These are phyloP conservation scores for Stromatinia cepivora DNA, from an alignment of 2,329 filamentous ascomycete species.

Conservation along the genomic window DNA sequence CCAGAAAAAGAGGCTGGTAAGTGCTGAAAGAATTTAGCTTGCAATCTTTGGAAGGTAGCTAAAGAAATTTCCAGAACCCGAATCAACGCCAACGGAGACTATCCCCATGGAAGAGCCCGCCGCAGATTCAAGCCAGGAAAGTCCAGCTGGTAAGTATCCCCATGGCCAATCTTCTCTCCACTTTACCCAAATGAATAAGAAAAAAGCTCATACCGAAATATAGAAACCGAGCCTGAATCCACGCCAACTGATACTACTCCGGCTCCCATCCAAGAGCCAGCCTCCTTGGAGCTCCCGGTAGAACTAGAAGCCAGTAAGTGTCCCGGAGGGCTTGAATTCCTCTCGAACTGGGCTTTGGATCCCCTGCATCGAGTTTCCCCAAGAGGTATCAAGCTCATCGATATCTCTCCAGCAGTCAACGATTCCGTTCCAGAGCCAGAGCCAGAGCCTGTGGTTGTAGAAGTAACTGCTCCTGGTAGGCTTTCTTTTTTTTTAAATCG, in stretches of 20 bases:
- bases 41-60: neutral
- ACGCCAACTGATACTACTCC: neutral
- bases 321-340: slow-evolving; percentile 7
- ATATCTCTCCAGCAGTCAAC: neutral
- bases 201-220: neutral
- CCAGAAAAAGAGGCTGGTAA: neutral
- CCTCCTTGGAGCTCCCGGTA: neutral
- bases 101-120: neutral
- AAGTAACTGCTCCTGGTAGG: neutral
- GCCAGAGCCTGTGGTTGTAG: neutral
- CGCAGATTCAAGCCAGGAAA: neutral
- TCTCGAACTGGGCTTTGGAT: neutral
- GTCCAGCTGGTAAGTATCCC: neutral
- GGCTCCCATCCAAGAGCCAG: neutral
- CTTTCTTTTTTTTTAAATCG: neutral
- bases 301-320: slow-evolving; percentile 9
- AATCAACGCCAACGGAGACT: neutral
- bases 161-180: neutral
- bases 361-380: neutral
- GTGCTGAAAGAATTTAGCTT: neutral
- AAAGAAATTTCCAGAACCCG: neutral
- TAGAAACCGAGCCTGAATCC: neutral
- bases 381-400: neutral
- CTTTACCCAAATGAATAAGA: too few species aligned
- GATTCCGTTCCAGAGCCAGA: neutral